Base-by-base conservation (phyloP, 2,329 filamentous ascomycete genomes). In the Fusarium drepaniforme region DNA sequence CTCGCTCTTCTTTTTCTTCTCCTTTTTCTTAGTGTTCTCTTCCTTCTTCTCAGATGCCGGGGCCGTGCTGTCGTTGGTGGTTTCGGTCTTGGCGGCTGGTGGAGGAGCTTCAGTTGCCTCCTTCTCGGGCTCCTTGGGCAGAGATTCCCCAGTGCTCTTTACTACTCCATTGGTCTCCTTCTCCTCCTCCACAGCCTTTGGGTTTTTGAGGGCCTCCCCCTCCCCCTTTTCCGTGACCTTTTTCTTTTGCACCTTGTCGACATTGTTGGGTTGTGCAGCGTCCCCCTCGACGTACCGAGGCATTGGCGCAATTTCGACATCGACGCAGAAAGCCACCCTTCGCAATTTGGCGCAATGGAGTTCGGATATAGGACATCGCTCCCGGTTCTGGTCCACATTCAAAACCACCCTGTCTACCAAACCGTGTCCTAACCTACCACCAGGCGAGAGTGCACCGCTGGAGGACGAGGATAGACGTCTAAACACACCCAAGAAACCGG, bases 1-100 rank as follows among this genome's bases (percentile, higher is more conserved):
- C 81, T 98, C 96, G 46, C 94, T 97, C 75, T 93, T 92, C 86
- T 97, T 98, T 85, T 98, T 98, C 87, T 98, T 98, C 80, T 98
- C 96, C 83, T 95, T 97, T 84, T 97, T 98, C 78, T 92, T 92
- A 9, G 84, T 86, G 37, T 84, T 85, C 46, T 83, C 89, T 80
- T 84, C 85, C 28, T 85, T 82, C 53, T 80, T 80, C n/a, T 72
- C 71, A 18, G 51, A 57, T 12, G 46, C n/a, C 4, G 73, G 51
- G 28, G 71, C 65, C 35, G 82, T 68, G 11, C 75, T 65, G 12
- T 78, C 76, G 33, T 73, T 73, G 49, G 68, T 23, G 71, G 72
- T 66, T 67, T 82, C 69, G 69, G 79, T 71, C 67, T 73, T 64
- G 57, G 62, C 62, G 80, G 80, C 28, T 51, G 82, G 46, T 73